Base-by-base conservation (phyloP, 805 yeast species). In the Cyberlindnera euphorbiae region DNA sequence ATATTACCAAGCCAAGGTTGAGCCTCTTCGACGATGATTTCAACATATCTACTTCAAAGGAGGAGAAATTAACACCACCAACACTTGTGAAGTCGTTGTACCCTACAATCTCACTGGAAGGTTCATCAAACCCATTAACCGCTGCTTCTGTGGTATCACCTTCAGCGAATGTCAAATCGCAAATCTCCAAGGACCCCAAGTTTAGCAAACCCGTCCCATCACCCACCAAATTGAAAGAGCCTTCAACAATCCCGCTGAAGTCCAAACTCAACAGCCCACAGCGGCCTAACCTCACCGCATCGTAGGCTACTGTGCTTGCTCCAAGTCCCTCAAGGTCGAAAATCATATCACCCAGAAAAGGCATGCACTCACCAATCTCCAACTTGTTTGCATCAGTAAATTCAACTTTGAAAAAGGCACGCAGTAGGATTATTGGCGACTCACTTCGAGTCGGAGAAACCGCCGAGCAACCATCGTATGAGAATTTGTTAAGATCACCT, bases 351-450 rank as follows among this genome's bases (percentile, higher is more conserved):
- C 42, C 49, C 10, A 17, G 21, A 7, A 35, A 35, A 14, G 8
- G 17, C 8, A 26, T 36, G 5, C 26, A 42, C n/a, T 54, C 59
- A 2, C 59, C 57, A 8, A 26, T 54, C 4, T 49, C 56, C 8
- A 45, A 40, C 30, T 23, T 52, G 12, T 50, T 53, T 34, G 42
- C 54, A 5, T 45, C 57, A 12, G 50, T 53, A 9, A 47, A 50
- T 6, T 47, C 55, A 3, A 49, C 55, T 0, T 29, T 55, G 22
- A 42, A 42, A 26, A 51, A 39, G 23, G 58, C 53, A 3, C 43
- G 37, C 15, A 44, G 41, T 10, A 50, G 43, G 28, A 49, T 51
- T 19, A 35, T n/a, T n/a, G n/a, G n/a, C n/a, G n/a, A n/a, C n/a
- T n/a, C n/a, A n/a, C n/a, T n/a, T n/a, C n/a, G n/a, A n/a, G n/a